A percentile compares a stretch with the other conserved stretches of the same genome.
These are phyloP conservation scores for Castanea crenata DNA, from an alignment of 306 rosid genomes.

Conservation along the genomic window DNA sequence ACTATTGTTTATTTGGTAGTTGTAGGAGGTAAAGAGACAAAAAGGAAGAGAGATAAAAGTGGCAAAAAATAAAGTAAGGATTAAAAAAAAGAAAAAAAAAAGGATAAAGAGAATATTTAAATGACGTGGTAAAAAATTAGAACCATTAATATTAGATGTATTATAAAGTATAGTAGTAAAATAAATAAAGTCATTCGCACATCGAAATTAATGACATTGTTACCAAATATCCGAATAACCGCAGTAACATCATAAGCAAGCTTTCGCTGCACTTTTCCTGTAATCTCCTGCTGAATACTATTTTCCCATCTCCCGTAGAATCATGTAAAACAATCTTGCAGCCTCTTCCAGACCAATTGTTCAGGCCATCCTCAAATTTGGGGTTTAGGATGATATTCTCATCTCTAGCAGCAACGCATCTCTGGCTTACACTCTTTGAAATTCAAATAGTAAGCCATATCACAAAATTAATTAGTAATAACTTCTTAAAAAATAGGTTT, in stretches of 20 bases:
- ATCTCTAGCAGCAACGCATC: conserved; percentile 36
- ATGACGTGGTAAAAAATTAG: too few species aligned
- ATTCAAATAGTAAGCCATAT: conserved; percentile 7
- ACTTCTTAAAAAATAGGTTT: neutral
- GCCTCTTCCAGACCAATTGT: conserved; percentile 90
- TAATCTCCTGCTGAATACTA: conserved; percentile 83
- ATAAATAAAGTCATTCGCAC: conserved; percentile 54
- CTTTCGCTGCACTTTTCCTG: conserved; percentile 77
- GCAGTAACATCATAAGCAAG: conserved; percentile 73
- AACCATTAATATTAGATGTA: too few species aligned
- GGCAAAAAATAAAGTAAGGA: too few species aligned
- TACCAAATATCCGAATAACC: conserved; percentile 71
- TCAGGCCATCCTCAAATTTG: conserved; percentile 71
- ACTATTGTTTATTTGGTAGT: too few species aligned
- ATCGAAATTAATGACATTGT: conserved; percentile 62
- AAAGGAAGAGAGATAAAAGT: too few species aligned
- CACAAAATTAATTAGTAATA: conserved; percentile 11
- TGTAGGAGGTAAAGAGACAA: too few species aligned
- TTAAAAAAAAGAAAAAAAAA: too few species aligned
- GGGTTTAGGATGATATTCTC: conserved; percentile 67
- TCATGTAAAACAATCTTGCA: conserved; percentile 75
- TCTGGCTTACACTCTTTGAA: conserved; percentile 33
- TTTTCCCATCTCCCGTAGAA: conserved; percentile 74
- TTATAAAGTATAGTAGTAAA: too few species aligned
- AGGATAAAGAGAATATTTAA: too few species aligned